Conservation (phyloP, 73 alveolate species). For the Paramecium biaurelia region DNA sequence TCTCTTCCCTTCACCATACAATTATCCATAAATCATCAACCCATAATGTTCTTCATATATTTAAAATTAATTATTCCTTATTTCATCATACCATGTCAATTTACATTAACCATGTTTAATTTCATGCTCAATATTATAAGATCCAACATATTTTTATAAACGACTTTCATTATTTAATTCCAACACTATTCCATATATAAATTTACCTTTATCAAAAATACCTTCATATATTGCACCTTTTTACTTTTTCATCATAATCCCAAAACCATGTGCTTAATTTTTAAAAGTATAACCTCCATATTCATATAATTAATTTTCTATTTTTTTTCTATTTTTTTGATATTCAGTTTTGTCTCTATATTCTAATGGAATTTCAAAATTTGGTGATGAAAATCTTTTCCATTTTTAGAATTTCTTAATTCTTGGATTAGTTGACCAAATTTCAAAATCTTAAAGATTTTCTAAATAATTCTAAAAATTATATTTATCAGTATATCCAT, state of each 20-base stretch:
- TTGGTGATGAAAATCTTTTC: background rate
- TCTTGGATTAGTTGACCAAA: background rate
- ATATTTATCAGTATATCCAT: background rate
- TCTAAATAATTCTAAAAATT: background rate
- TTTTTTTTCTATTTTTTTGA: background rate
- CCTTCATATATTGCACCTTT: slow-evolving; percentile 29
- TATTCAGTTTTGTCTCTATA: background rate
- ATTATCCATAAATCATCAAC: background rate
- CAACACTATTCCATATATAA: background rate
- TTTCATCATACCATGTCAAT: background rate
- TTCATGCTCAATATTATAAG: background rate
- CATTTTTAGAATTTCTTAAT: background rate
- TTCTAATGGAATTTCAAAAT: background rate
- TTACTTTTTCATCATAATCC: background rate
- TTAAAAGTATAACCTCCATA: background rate
- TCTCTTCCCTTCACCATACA: background rate
- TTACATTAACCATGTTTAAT: background rate
- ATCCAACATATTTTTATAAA: background rate
- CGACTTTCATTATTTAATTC: background rate
- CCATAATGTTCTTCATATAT: background rate
- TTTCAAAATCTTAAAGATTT: slow-evolving; percentile 1
- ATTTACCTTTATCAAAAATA: background rate
- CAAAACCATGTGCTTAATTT: background rate
- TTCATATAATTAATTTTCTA: background rate
- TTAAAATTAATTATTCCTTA: background rate